A percentile compares a stretch with the other conserved stretches of the same genome.
These are phyloP conservation scores for Pontederia paniculata DNA, from an alignment of 176 grass and related monocot species.

Conservation along the genomic window DNA sequence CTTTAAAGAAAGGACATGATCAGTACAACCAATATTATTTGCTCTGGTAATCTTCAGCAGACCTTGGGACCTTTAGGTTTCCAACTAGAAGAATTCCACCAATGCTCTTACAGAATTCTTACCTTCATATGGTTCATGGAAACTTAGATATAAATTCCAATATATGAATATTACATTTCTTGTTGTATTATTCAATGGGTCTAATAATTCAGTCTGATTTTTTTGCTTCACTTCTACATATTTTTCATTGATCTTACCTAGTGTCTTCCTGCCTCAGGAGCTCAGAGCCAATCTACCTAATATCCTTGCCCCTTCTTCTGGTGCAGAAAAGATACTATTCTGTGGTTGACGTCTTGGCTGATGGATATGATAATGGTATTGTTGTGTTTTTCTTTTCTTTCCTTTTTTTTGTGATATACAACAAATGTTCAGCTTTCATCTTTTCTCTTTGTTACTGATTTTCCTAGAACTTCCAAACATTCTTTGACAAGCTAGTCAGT, in stretches of 20 bases:
- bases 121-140: background rate
- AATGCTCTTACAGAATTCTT: background rate
- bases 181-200: too few species aligned
- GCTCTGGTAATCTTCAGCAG: background rate
- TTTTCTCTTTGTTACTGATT: background rate
- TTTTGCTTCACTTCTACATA: background rate
- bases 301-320: constrained; percentile 53
- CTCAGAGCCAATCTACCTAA: constrained; percentile 61
- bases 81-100: too few species aligned
- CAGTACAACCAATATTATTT: background rate
- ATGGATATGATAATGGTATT: constrained; percentile 99
- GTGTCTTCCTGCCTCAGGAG: constrained; percentile 34
- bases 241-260: constrained; percentile 13
- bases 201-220: background rate
- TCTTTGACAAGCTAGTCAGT: too few species aligned
- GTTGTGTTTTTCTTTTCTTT: background rate
- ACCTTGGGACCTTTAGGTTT: too few species aligned
- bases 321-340: constrained; percentile 96
- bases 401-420: background rate
- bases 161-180: too few species aligned
- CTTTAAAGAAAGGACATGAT: too few species aligned
- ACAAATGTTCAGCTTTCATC: background rate
- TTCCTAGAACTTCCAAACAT: background rate
- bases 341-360: constrained; percentile 94
- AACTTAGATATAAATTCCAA: too few species aligned